Evolutionary conservation across 495 filamentous ascomycete species (phyloP).

Genomic region (Penicillium manginii): DNA sequence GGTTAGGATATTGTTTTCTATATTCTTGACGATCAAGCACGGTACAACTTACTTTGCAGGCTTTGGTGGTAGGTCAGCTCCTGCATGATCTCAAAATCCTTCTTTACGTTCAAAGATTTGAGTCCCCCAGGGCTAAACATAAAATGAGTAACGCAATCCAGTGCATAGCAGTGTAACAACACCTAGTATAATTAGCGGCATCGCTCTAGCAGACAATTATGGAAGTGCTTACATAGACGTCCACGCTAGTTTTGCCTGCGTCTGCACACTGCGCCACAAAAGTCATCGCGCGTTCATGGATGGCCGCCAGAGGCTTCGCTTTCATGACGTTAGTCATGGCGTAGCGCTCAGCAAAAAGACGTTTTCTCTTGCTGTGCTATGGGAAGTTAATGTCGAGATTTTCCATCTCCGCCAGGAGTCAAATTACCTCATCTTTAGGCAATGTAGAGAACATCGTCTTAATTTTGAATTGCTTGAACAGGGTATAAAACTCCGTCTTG

Average conservation of each 20-base stretch:
- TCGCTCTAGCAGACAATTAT: not conserved
- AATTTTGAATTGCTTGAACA: constrained; percentile 61
- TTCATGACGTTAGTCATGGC: constrained; percentile 67
- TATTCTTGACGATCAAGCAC: not conserved
- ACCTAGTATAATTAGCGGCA: constrained; percentile 19
- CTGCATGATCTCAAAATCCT: constrained; percentile 64
- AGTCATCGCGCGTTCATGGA: constrained; percentile 53
- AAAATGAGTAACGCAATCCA: constrained; percentile 68
- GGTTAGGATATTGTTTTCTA: constrained; percentile 43
- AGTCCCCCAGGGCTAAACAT: constrained; percentile 65
- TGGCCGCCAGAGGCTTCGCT: constrained; percentile 52
- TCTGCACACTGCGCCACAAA: constrained; percentile 55
- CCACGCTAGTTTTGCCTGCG: constrained; percentile 46
- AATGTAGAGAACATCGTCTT: constrained; percentile 51
- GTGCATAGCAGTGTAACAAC: constrained; percentile 62
- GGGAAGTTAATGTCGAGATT: not conserved
- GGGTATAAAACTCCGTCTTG: constrained; percentile 68
- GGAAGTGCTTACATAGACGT: constrained; percentile 56
- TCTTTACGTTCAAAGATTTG: constrained; percentile 51
- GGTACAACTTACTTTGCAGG: constrained; percentile 54
- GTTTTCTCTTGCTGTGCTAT: constrained; percentile 62
- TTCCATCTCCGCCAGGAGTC: constrained; percentile 13
- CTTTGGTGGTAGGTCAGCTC: constrained; percentile 68
- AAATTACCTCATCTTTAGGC: constrained; percentile 52
- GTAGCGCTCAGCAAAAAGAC: constrained; percentile 65